Evolutionary conservation across 106 monocot genomes (phyloP), one percentile per base, ranked within the genome.

Genomic region (Phalaenopsis equestris): DNA sequence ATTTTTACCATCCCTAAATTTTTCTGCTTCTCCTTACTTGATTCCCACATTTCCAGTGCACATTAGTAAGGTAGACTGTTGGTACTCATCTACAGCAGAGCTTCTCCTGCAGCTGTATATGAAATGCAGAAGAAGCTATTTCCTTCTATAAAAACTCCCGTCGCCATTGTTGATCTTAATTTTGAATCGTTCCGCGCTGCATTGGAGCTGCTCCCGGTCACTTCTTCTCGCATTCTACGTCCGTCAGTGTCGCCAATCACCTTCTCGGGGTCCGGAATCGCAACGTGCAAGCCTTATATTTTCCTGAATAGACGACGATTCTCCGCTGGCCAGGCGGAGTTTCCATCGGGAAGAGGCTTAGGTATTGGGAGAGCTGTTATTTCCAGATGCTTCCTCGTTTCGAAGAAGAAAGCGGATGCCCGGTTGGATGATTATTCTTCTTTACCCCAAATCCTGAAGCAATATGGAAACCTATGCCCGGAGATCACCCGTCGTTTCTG

Each of bases 401-500:
- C 86, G 82, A 73, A 81, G 81, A 82, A 64, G 56, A 82, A 86
- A 77, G 70, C 52, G 41, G 88, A 79, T 41, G 67, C 64, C 58
- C 81, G 77, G 72, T 19, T 67, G n/a, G 56, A 86, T 41, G 82
- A 74, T n/a, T 81, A 49, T 16, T 83, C 56, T 64, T 79, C 82
- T 52, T 47, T 92, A 61, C 90, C 86, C 23, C 89, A 88, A 75
- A 77, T 91, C 36, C 77, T 98, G 55, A 89, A 65, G 82, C 36
- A 46, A 56, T 82, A 86, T 64, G 37, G 85, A 30, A 21, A 85
- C 75, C 72, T 92, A 41, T 89, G 87, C 5, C 98, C 94, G 11
- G 90, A 87, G 77, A 84, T 78, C 57, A 80, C 84, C 23, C 98
- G 98, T 77, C 84, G 81, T 12, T 94, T 90, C 80, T 92, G 94